Conservation (phyloP, 805 yeast genomes). For the Teunomyces gatunensis region DNA sequence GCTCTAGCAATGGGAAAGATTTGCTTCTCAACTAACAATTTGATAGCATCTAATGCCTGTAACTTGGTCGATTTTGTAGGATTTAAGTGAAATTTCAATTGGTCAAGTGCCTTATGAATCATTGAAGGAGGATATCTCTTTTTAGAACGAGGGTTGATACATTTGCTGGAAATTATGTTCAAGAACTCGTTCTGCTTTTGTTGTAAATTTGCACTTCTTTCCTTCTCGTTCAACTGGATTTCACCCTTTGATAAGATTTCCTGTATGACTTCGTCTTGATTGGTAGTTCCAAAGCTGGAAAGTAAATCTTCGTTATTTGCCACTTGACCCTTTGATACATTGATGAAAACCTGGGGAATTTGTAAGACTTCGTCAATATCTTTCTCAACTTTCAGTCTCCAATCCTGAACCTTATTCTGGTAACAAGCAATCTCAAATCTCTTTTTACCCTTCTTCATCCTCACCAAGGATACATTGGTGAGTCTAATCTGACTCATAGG, state of each 20-base stretch:
- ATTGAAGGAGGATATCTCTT: constrained; percentile 93
- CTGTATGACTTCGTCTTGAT: constrained; percentile 68
- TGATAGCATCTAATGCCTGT: constrained; percentile 91
- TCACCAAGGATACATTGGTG: constrained; percentile 91
- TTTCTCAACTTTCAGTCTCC: constrained; percentile 82
- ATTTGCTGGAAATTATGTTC: constrained; percentile 80
- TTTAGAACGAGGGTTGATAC: constrained; percentile 85
- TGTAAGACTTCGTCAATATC: constrained; percentile 95
- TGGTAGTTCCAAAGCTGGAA: constrained; percentile 71
- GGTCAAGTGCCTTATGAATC: constrained; percentile 81
- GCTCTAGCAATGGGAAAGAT: constrained; percentile 93
- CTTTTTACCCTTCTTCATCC: constrained; percentile 87
- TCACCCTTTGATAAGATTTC: constrained; percentile 91
- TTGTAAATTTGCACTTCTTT: constrained; percentile 69
- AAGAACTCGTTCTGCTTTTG: constrained; percentile 81
- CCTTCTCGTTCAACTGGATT: constrained; percentile 91
- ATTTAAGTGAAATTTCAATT: constrained; percentile 74
- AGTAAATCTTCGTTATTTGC: constrained; percentile 84
- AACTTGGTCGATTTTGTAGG: constrained; percentile 74
- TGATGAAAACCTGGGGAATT: constrained; percentile 89
- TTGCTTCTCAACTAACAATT: constrained; percentile 69
- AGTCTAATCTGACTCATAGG: constrained; percentile 86
- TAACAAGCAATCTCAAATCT: constrained; percentile 95
- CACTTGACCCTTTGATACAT: constrained; percentile 91
- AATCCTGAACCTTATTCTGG: constrained; percentile 95